Percentiles rank a stretch among this genome's conserved stretches.
These are phyloP conservation scores for Xylariaceae sp. DNA, from an alignment of 2,329 filamentous ascomycete species.

Conservation along the genomic window DNA sequence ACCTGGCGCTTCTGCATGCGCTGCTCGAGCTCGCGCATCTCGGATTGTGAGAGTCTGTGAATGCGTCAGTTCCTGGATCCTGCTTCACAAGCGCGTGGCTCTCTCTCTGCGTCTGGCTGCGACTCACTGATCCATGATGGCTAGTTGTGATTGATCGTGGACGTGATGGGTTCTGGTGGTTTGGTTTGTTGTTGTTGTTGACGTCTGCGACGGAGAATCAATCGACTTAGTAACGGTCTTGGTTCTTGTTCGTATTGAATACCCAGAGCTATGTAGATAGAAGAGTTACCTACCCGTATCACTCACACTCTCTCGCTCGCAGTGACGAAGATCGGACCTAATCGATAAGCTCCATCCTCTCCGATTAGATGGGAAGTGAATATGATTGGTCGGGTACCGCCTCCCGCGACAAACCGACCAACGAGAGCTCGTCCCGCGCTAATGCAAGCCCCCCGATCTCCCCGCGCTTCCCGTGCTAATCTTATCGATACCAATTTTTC, in stretches of 20 bases:
- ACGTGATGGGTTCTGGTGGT: not conserved
- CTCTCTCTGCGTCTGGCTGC: not conserved
- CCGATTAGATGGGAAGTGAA: not conserved
- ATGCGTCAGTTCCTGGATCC: not conserved
- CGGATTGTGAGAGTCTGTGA: conserved; percentile 60
- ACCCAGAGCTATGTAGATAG: not conserved
- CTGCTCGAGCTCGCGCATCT: conserved; percentile 88
- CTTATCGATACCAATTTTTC: conserved; percentile 28
- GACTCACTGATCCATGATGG: conserved; percentile 29
- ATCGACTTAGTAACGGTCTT: not conserved
- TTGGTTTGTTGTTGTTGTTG: not conserved
- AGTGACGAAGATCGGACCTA: not conserved
- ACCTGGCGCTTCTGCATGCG: conserved; percentile 98
- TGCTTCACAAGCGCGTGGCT: not conserved
- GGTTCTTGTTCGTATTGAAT: not conserved
- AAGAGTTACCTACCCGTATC: not conserved
- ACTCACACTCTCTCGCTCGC: not conserved
- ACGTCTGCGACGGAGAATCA: not conserved
- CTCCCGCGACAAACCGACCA: not conserved
- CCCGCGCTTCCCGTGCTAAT: not conserved
- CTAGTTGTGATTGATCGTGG: not conserved
- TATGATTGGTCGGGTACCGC: too few species aligned
- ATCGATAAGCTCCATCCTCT: not conserved
- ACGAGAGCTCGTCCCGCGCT: not conserved
- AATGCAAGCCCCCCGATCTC: not conserved